Conservation (phyloP, 2,329 filamentous ascomycete genomes). For the Fusarium sp. region DNA sequence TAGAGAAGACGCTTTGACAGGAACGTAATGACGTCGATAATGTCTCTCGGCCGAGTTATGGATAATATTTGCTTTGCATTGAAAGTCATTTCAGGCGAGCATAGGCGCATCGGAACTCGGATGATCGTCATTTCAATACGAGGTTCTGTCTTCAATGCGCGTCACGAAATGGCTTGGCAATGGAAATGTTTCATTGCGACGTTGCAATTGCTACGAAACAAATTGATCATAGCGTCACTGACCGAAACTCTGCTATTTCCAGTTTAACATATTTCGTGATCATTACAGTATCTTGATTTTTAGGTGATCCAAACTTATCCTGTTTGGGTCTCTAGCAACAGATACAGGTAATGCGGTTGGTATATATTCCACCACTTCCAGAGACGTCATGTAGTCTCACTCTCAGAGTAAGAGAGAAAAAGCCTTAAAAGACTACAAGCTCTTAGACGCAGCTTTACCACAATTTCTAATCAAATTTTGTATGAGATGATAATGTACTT, state of each 20-base stretch:
- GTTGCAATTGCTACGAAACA: not conserved
- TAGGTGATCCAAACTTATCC: rapidly evolving
- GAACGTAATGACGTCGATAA: not conserved
- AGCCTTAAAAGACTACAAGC: rapidly evolving
- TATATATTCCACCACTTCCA: rapidly evolving
- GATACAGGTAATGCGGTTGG: rapidly evolving
- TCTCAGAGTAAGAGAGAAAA: not conserved
- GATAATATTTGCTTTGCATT: not conserved
- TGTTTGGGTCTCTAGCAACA: rapidly evolving
- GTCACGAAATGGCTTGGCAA: not conserved
- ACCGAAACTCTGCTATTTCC: not conserved
- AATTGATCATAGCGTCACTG: not conserved
- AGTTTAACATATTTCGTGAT: not conserved
- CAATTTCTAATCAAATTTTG: not conserved
- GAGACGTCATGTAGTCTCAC: rapidly evolving
- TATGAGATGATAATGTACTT: not conserved
- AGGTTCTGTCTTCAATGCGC: not conserved
- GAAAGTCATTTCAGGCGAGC: not conserved
- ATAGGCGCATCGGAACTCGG: not conserved
- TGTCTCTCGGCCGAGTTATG: not conserved
- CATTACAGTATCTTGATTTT: too few species aligned
- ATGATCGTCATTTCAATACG: not conserved
- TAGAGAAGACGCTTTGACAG: not conserved
- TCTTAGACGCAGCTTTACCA: too few species aligned
- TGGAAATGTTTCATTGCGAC: not conserved